Evolutionary conservation across 2,329 filamentous ascomycete genomes (phyloP), one percentile per base, ranked within the genome.

Genomic region (Juglanconis oblonga): DNA sequence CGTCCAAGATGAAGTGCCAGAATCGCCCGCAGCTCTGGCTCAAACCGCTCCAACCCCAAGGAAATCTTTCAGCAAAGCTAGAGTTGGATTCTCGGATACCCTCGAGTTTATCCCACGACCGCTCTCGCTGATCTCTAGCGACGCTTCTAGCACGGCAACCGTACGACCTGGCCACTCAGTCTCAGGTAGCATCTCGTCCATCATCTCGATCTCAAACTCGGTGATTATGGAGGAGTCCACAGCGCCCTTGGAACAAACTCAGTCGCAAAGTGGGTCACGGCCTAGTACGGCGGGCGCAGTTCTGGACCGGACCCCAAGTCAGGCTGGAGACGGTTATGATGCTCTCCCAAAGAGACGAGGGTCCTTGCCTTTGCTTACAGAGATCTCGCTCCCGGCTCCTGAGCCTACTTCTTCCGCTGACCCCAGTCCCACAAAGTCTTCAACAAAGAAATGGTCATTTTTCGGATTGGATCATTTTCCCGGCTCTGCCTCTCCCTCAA

Each of bases 51-150:
- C 48, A 8, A 8, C 58, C 3, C 50, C 50, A n/a, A 53, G 58
- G 29, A 63, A 63, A 47, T 60, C 61, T 1, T 63, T 61, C 17
- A 53, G 58, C 42, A 63, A 57, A 62, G 83, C 87, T 47, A 81
- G 89, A 11, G 92, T 96, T 50, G 90, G 89, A 1, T 96, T 96
- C 69, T 92, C 90, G 1, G 92, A 96, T 64, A 90, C 86, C 10
- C 80, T 96, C 33, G 91, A 96, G 72, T 92, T 90, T 64, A 93
- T 93, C 67, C 89, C 89, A 5, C 85, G 91, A 10, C 92, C 93
- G 0, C 76, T 96, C 17, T 97, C 93, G 2, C 79, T 93, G 24
- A 87, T 96, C 13, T 96, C 92, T 1, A 93, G 87, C 24, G 92
- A 95, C 71, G 92, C 91, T 0, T 88, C 91, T 50, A 92, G 88